Percentiles rank a stretch among this genome's conserved stretches.
phyloP scores from a whole-genome alignment of 768 basidiomycete genomes.

The Leccinum fibrillosum region DNA sequence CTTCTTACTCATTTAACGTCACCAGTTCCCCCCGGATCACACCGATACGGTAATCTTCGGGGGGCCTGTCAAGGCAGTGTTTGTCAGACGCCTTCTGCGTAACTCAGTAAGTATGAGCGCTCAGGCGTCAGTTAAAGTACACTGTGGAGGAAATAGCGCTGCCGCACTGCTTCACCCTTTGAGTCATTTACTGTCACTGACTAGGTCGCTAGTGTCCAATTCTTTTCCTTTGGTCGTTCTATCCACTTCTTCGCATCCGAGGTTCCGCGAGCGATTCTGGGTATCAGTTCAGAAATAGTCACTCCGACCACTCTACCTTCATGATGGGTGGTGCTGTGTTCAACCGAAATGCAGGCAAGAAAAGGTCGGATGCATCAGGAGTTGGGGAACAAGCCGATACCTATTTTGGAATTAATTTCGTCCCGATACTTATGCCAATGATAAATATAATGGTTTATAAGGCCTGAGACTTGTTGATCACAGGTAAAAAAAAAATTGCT shows the following conservation, averaged over 20 bases:
- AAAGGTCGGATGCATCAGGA: too few species aligned
- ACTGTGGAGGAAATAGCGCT: not conserved
- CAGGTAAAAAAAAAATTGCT: too few species aligned
- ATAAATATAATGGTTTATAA: too few species aligned
- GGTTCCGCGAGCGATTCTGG: not conserved
- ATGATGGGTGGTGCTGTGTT: not conserved
- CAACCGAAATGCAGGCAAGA: not conserved
- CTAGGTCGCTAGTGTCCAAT: not conserved
- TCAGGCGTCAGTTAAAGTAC: not conserved
- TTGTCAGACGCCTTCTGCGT: not conserved
- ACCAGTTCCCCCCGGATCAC: not conserved
- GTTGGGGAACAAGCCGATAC: too few species aligned
- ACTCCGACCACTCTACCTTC: not conserved
- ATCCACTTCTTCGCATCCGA: not conserved
- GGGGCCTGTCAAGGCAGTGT: not conserved
- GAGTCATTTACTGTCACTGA: not conserved
- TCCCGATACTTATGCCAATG: too few species aligned
- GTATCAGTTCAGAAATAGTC: not conserved
- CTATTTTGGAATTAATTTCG: too few species aligned
- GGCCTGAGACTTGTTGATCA: too few species aligned
- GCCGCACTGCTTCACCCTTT: not conserved
- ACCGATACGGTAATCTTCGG: not conserved
- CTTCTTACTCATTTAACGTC: not conserved
- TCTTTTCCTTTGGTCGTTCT: not conserved
- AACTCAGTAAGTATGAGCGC: not conserved